Conservation (phyloP, 2,329 filamentous ascomycete species). For the Pseudovirgaria hyperparasitica region DNA sequence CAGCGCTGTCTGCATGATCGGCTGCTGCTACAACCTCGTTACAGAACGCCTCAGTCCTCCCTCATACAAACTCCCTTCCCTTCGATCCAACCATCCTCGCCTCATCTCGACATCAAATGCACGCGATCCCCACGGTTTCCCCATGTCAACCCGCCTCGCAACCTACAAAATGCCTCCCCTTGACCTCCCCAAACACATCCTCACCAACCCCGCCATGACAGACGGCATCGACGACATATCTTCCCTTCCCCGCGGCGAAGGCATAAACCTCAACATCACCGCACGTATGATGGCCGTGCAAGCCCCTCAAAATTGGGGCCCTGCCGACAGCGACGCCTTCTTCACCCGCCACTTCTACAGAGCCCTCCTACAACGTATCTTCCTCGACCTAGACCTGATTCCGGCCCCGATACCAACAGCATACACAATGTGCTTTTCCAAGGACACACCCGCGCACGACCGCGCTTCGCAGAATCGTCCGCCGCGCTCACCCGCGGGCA, state of each 20-base stretch:
- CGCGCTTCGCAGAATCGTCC: slow-evolving; percentile 22
- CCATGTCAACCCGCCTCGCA: slow-evolving; percentile 65
- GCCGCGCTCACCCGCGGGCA: slow-evolving; percentile 32
- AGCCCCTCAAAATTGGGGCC: slow-evolving; percentile 84
- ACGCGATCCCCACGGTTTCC: slow-evolving; percentile 85
- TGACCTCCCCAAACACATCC: slow-evolving; percentile 4
- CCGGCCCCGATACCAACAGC: slow-evolving; percentile 34
- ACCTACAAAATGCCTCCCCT: slow-evolving; percentile 26
- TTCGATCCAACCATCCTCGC: slow-evolving; percentile 62
- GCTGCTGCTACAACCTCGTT: slow-evolving; percentile 95
- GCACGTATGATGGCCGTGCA: slow-evolving; percentile 97
- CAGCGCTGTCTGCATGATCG: slow-evolving; percentile 84
- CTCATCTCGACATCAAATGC: slow-evolving; percentile 54
- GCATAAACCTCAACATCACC: slow-evolving; percentile 84
- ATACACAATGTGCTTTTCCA: slow-evolving; percentile 24
- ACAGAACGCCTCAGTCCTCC: slow-evolving; percentile 81
- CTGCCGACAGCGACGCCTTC: slow-evolving; percentile 68
- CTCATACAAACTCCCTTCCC: slow-evolving; percentile 69
- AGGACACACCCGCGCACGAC: slow-evolving; percentile 18
- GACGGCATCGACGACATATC: not conserved
- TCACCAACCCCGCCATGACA: slow-evolving; percentile 3
- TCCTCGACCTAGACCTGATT: slow-evolving; percentile 72
- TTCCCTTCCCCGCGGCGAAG: slow-evolving; percentile 26
- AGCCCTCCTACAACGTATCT: slow-evolving; percentile 80
- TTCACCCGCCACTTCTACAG: slow-evolving; percentile 91